Evolutionary conservation across 2,329 filamentous ascomycete species (phyloP), one percentile per base, ranked within the genome.

Genomic region (Alternaria postmessia): DNA sequence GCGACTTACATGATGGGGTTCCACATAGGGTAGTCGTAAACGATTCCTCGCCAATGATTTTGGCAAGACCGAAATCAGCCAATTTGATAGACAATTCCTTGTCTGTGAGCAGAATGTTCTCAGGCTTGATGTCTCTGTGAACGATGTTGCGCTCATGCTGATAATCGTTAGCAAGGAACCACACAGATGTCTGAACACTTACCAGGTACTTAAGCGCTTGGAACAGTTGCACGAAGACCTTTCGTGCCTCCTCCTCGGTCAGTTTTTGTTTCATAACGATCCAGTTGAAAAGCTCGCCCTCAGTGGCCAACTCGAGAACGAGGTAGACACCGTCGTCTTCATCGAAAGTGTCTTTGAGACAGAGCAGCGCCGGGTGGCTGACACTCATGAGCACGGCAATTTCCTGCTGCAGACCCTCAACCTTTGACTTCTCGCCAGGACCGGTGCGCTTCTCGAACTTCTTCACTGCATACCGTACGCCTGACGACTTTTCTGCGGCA

Each of bases 361-460:
- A 97, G 14, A 99, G 84, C 54, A 99, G 86, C 67, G 96, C 95
- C 4, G 93, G 92, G 78, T 99, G 95, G 75, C 91, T 96, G 62
- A 99, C 93, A n/a, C 93, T 89, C 93, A 97, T 98, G 62, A 99
- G 82, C 16, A 99, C 92, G 22, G 92, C 94, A 75, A 99, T 96
- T 78, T 99, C 96, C 77, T 98, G 94, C 75, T 97, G 93, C 46
- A 98, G 80, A 3, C 92, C 90, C 61, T 97, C 93, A 6, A 90
- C 89, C 78, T 94, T 94, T 18, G 92, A 91, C 65, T 87, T 88
- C 67, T 97, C 93, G 41, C 94, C 93, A 60, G 89, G 86, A n/a
- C 91, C 91, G 3, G 89, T 85, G 5, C 91, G 89, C 80, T 93
- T 95, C 70, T 93, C 93, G 75, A 99, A 98, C 60, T 95, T 89